A percentile compares a stretch with the other conserved stretches of the same genome.
These are phyloP conservation scores for Candida peoriensis DNA, from an alignment of 805 yeast genomes.

Conservation along the genomic window DNA sequence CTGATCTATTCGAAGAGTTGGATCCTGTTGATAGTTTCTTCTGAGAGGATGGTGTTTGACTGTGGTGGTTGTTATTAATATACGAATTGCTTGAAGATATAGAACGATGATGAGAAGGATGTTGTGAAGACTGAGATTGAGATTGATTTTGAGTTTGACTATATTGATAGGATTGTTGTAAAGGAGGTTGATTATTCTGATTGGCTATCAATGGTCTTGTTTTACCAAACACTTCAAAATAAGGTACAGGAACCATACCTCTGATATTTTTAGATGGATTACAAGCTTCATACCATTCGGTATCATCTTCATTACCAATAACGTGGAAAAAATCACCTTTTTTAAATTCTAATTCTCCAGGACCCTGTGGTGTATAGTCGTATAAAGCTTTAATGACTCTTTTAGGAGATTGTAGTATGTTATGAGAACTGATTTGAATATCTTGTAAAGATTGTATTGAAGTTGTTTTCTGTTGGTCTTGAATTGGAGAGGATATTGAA, in stretches of 20 bases:
- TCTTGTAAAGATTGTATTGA: constrained; percentile 22
- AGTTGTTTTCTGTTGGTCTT: constrained; percentile 11
- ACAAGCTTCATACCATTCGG: constrained; percentile 78
- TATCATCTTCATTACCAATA: constrained; percentile 50
- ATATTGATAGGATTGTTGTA: too few relatives aligned
- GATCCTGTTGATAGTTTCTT: constrained; percentile 1
- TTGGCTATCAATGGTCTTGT: constrained; percentile 37
- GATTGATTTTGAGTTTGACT: too few relatives aligned
- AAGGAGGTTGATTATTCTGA: constrained; percentile 25
- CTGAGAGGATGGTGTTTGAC: constrained; percentile 1
- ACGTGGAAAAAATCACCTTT: constrained; percentile 92
- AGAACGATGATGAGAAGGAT: too few relatives aligned
- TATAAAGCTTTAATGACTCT: constrained; percentile 80
- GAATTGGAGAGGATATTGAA: constrained; percentile 23
- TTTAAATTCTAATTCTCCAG: constrained; percentile 72
- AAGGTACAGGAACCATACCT: constrained; percentile 85
- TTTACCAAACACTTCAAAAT: constrained; percentile 74
- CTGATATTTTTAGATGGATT: constrained; percentile 73
- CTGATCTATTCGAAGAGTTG: background rate
- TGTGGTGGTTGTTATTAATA: constrained; percentile 10
- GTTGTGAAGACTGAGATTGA: background rate
- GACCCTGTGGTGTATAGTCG: constrained; percentile 72
- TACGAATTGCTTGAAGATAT: constrained; percentile 6
- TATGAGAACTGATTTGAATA: constrained; percentile 17
- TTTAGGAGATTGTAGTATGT: constrained; percentile 51